Evolutionary conservation across 352 stramenopile genomes (phyloP), one percentile per base, ranked within the genome.

Genomic region (Phytophthora colocasiae): DNA sequence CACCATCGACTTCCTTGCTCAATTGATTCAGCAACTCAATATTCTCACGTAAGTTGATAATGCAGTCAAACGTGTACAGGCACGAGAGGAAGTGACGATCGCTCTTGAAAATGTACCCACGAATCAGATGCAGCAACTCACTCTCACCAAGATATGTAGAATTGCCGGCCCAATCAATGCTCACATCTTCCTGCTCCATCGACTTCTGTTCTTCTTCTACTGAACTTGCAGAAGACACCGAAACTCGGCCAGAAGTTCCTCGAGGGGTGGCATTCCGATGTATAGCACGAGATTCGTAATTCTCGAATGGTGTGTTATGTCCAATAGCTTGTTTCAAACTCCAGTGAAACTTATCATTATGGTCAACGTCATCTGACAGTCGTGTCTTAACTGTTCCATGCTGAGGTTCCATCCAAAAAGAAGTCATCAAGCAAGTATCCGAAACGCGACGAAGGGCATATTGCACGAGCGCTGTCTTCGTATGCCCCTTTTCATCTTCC

Each of bases 391-490:
- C 75, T 44, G 82, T 72, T 5, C 87, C 87, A 66, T 93, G 81
- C 57, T 94, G 85, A 3, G 89, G 89, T 61, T 96, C 89, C 87
- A 96, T 95, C 89, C 89, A 96, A 34, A 96, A 87, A 6, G 87
- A 95, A 9, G 87, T 96, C 75, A 93, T 80, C 32, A 96, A 64
- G n/a, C 73, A 89, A 32, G 83, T 87, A 46, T 92, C 85, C 1
- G 87, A 90, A 2, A 94, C 71, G 45, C 85, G 77, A 24, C 75
- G 78, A 44, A 96, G 72, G 1, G 75, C 87, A 70, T 95, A 96
- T 71, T 96, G 89, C 27, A 95, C 73, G 6, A 94, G 46, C 1
- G 82, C 89, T 2, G 86, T 90, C 60, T 92, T 93, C 11, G 75
- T 65, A 36, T 85, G 83, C 8, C 85, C 85, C 29, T 87, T 85